phyloP scores from a whole-genome alignment of 768 basidiomycete species.

The Suillus luteus region DNA sequence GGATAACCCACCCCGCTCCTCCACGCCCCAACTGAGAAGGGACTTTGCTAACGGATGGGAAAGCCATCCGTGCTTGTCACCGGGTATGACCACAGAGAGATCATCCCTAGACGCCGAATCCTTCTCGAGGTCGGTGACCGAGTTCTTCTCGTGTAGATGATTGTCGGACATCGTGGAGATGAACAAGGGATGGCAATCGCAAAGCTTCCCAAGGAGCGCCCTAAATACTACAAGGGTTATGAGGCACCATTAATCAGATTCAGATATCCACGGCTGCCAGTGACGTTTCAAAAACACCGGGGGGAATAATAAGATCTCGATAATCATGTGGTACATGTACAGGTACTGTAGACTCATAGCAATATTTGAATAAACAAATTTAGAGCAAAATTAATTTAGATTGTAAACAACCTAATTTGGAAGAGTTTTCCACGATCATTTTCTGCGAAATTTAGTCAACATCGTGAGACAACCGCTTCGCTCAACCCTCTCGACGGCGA shows the following conservation, averaged over 20 bases:
- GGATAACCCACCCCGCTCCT: constrained; percentile 28
- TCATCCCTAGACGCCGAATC: constrained; percentile 19
- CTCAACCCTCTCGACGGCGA: constrained; percentile 7
- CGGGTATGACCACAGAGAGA: constrained; percentile 1
- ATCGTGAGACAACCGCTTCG: neutral
- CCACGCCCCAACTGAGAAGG: constrained; percentile 34
- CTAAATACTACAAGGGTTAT: neutral
- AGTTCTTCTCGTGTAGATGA: constrained; percentile 23
- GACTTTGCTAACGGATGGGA: constrained; percentile 19
- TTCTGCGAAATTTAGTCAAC: constrained; percentile 7
- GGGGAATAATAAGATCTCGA: neutral
- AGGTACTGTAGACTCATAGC: neutral
- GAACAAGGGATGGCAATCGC: constrained; percentile 9
- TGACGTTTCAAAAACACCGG: neutral
- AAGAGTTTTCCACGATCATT: neutral
- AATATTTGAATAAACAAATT: neutral
- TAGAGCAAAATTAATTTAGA: neutral
- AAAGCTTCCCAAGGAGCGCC: neutral
- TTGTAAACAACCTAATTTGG: neutral
- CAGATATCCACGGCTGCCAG: neutral
- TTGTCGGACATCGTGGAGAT: constrained; percentile 26
- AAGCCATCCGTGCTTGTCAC: neutral
- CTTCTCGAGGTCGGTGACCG: constrained; percentile 32
- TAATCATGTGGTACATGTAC: neutral
- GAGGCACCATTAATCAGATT: neutral